Evolutionary conservation across 305 asterid genomes (phyloP).

Genomic region (Fraxinus greggii): DNA sequence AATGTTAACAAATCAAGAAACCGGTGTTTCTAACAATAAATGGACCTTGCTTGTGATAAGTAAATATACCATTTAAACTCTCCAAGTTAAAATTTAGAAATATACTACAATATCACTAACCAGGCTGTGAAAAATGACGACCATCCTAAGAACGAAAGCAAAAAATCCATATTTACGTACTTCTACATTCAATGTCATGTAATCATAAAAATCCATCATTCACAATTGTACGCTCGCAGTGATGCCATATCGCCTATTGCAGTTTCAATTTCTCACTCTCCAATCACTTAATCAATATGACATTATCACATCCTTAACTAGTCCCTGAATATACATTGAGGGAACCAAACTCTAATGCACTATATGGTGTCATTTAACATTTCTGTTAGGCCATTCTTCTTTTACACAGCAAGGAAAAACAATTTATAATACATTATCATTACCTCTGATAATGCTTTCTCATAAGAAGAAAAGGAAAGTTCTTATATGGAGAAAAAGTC

Average conservation of each 20-base stretch:
- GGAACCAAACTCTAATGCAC: constrained; percentile 16
- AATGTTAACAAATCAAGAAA: neutral
- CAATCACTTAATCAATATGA: neutral
- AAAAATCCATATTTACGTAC: neutral
- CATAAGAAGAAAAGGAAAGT: neutral
- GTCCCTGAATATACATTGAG: neutral
- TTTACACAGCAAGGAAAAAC: neutral
- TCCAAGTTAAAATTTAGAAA: neutral
- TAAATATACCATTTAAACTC: neutral
- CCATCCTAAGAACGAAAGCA: neutral
- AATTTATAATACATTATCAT: neutral
- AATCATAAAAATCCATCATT: neutral
- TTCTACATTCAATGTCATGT: neutral
- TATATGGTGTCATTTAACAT: neutral
- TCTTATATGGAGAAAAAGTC: neutral
- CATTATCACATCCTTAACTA: neutral
- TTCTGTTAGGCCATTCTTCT: neutral
- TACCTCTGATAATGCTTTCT: neutral
- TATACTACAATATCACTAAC: neutral
- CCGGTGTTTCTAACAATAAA: neutral
- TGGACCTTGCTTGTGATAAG: neutral
- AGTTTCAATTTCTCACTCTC: neutral
- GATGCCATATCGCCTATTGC: neutral
- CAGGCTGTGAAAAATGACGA: neutral
- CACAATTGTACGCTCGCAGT: neutral